Base-by-base conservation (phyloP, 345 rosid genomes). In the Psidium guajava region DNA sequence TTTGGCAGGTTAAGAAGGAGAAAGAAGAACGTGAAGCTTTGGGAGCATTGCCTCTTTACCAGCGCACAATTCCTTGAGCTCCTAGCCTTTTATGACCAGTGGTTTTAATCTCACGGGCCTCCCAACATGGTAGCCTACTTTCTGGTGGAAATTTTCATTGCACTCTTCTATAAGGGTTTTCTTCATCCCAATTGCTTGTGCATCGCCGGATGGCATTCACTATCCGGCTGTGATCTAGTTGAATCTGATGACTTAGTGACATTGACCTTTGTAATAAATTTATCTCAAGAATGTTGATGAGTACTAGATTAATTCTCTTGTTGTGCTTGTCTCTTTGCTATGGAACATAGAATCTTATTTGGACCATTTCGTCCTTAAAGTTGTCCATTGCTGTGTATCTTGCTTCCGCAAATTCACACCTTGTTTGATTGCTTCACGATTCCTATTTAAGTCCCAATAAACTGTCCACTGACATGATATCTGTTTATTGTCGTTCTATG, bases 41-140 rank as follows among this genome's bases (percentile, higher is more conserved):
- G 87, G 93, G 91, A 85, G 93, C 93, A 18, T 55, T 90, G 87
- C 93, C 93, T 58, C 89, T 90, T 54, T 90, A 88, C 75, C 92
- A 90, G 88, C 92, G 91, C 84, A 87, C 93, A 54, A 61, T 90
- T 86, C 93, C 93, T 24, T 90, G 47, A 90, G 55, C 55, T 57
- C 36, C 57, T 80, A 24, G 42, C 55, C 51, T 81, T 59, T 55
- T 55, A 42, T 57, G 83, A 82, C 25, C 10, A 1, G 32, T 27
- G 36, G 32, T 47, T 80, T 77, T 69, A 32, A 69, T 32, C 77
- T 16, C 24, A 69, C 2, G 44, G 77, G 77, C 77, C 10, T 10
- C 47, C 2, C 36, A 69, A 36, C 25, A 8, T 18, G 80, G 80
- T 69, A 9, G 80, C 12, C 47, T 64, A 28, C 9, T 7, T 64